Evolutionary conservation across 257 asterid genomes (phyloP).

Genomic region (Gentiana macrophylla): DNA sequence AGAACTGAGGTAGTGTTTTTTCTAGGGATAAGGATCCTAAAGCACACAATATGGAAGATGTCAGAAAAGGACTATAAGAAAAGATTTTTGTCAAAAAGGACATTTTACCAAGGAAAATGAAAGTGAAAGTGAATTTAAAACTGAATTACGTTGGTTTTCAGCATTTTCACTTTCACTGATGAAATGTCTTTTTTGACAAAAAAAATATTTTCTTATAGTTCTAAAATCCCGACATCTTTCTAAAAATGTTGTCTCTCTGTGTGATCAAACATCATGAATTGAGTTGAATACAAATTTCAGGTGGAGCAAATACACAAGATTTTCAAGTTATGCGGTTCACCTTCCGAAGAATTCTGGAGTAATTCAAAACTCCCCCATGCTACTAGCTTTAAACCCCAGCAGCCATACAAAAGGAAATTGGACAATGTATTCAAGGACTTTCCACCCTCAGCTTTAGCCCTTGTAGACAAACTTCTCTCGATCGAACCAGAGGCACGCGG

Average conservation of each 20-base stretch:
- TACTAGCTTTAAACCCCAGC: constrained; percentile 64
- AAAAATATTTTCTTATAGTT: too few species aligned
- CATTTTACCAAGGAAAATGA: too few species aligned
- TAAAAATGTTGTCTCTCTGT: too few species aligned
- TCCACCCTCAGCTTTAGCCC: constrained; percentile 62
- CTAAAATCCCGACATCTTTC: too few species aligned
- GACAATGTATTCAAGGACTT: constrained; percentile 65
- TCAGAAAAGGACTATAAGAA: too few species aligned
- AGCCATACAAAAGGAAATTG: constrained; percentile 48
- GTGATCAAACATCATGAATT: not conserved
- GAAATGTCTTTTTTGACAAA: too few species aligned
- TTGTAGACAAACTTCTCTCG: constrained; percentile 61
- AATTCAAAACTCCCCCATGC: constrained; percentile 66
- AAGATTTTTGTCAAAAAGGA: too few species aligned
- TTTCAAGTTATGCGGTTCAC: constrained; percentile 94
- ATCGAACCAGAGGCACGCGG: constrained; percentile 84
- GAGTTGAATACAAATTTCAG: constrained; percentile 20
- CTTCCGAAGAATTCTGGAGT: constrained; percentile 67
- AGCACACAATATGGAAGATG: too few species aligned
- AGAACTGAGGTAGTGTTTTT: constrained; percentile 66
- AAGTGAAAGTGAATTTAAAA: too few species aligned
- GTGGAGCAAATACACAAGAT: constrained; percentile 97
- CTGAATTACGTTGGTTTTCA: too few species aligned
- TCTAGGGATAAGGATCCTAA: too few species aligned
- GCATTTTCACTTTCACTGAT: too few species aligned